Conservation (phyloP, 495 filamentous ascomycete genomes). For the Xylaria palmicola region DNA sequence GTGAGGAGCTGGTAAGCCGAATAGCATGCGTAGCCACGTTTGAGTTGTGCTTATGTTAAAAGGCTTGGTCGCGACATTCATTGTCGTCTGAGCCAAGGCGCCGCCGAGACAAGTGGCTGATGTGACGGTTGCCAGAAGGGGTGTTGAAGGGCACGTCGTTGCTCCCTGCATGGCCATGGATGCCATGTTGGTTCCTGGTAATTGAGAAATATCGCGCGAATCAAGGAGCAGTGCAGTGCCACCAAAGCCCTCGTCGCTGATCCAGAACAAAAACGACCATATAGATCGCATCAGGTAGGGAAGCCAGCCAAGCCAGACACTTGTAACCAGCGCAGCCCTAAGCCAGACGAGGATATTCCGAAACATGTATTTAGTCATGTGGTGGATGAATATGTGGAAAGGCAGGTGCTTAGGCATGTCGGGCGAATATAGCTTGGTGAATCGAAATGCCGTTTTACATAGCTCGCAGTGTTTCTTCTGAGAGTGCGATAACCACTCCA, state of each 20-base stretch:
- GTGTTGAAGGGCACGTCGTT: constrained; percentile 44
- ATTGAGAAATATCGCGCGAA: constrained; percentile 18
- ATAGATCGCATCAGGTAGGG: constrained; percentile 89
- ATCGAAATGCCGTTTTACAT: constrained; percentile 96
- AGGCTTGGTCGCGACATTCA: constrained; percentile 30
- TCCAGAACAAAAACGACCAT: constrained; percentile 92
- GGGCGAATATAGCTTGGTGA: constrained; percentile 94
- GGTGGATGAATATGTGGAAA: constrained; percentile 71
- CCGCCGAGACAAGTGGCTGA: constrained; percentile 32
- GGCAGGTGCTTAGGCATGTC: constrained; percentile 87
- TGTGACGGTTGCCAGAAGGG: constrained; percentile 41
- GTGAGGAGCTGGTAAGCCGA: constrained; percentile 7
- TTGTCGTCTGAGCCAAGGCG: constrained; percentile 16
- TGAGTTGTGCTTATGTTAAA: constrained; percentile 24
- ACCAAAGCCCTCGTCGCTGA: constrained; percentile 90
- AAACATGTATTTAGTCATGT: constrained; percentile 68
- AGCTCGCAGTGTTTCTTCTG: constrained; percentile 99
- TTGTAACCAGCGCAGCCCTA: constrained; percentile 71
- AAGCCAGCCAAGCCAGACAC: constrained; percentile 85
- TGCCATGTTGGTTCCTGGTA: constrained; percentile 1
- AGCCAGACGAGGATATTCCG: constrained; percentile 72
- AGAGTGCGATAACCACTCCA: constrained; percentile 96
- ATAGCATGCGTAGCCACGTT: constrained; percentile 27
- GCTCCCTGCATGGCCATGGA: constrained; percentile 24
- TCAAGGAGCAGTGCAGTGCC: constrained; percentile 26